Percentiles rank a stretch among this genome's conserved stretches.
These are phyloP conservation scores for Neopestalotiopsis clavispora DNA, from an alignment of 2,329 filamentous ascomycete species.

Conservation along the genomic window DNA sequence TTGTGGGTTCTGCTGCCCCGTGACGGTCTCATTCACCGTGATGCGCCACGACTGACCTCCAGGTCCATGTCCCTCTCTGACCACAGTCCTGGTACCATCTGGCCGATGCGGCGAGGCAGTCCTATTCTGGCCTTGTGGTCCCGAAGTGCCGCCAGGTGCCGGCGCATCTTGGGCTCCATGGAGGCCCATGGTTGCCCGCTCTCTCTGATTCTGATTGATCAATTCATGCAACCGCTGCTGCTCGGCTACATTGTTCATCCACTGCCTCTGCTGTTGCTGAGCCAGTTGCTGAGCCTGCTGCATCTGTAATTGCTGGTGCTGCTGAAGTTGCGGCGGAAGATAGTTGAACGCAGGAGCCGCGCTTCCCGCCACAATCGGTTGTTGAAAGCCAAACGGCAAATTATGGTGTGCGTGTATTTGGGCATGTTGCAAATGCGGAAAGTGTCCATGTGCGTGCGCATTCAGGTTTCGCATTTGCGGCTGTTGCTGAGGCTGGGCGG, in stretches of 20 bases:
- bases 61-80: conserved; percentile 53
- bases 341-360: conserved; percentile 13
- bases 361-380: conserved; percentile 13
- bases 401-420: conserved; percentile 24
- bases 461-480: neutral
- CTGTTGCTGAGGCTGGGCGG: conserved; percentile 21
- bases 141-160: conserved; percentile 30
- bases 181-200: conserved; percentile 44
- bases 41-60: conserved; percentile 59
- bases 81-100: conserved; percentile 46
- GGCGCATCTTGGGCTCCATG: conserved; percentile 43
- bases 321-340: conserved; percentile 20
- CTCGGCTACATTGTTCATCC: conserved; percentile 41
- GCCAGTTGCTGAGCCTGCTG: conserved; percentile 6
- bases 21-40: conserved; percentile 50
- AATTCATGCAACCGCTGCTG: conserved; percentile 41
- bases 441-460: conserved; percentile 1
- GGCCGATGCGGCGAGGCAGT: conserved; percentile 38
- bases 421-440: conserved; percentile 21
- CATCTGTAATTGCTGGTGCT: conserved; percentile 25
- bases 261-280: conserved; percentile 21
- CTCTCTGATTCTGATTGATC: conserved; percentile 49
- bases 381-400: conserved; percentile 28
- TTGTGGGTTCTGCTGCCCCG: conserved; percentile 25
- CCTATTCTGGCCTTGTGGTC: conserved; percentile 31